Conservation (phyloP, 2,329 filamentous ascomycete species). For the Pseudocercospora vitis region DNA sequence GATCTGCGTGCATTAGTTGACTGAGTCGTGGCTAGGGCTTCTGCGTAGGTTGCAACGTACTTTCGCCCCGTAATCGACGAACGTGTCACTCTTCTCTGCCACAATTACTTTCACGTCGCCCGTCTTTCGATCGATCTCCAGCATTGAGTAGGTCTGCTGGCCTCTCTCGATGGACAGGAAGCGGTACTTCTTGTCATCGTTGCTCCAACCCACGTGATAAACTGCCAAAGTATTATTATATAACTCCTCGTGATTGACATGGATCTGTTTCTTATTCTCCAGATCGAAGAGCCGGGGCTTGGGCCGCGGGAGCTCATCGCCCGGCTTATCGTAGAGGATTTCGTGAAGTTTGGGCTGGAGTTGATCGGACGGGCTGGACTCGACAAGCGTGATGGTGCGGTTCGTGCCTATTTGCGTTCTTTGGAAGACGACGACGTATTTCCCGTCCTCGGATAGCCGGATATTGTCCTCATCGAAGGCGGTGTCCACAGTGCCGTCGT, state of each 20-base stretch:
- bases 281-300: slow-evolving; percentile 13
- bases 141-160: not conserved
- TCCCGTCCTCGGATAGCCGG: slow-evolving; percentile 5
- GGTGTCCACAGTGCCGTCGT: not conserved
- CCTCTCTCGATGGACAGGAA: slow-evolving; percentile 9
- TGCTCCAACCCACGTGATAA: slow-evolving; percentile 3
- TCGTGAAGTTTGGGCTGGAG: slow-evolving; percentile 5
- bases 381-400: slow-evolving; percentile 4
- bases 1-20: too few species aligned
- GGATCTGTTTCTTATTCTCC: slow-evolving; percentile 9
- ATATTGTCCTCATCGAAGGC: not conserved
- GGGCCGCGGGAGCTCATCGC: not conserved
- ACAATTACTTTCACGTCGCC: slow-evolving; percentile 6
- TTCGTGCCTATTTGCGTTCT: slow-evolving; percentile 1
- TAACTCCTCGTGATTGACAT: not conserved
- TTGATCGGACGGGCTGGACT: slow-evolving; percentile 7
- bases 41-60: too few species aligned
- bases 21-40: too few species aligned
- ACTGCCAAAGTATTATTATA: not conserved
- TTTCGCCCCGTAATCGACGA: too few species aligned
- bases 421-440: slow-evolving; percentile 13
- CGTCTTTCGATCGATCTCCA: slow-evolving; percentile 9
- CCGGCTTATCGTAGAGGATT: not conserved
- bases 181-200: slow-evolving; percentile 10
- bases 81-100: slow-evolving; percentile 7